Conservation (phyloP, 164 flowering plant genomes). For the Umbilicus rupestris region DNA sequence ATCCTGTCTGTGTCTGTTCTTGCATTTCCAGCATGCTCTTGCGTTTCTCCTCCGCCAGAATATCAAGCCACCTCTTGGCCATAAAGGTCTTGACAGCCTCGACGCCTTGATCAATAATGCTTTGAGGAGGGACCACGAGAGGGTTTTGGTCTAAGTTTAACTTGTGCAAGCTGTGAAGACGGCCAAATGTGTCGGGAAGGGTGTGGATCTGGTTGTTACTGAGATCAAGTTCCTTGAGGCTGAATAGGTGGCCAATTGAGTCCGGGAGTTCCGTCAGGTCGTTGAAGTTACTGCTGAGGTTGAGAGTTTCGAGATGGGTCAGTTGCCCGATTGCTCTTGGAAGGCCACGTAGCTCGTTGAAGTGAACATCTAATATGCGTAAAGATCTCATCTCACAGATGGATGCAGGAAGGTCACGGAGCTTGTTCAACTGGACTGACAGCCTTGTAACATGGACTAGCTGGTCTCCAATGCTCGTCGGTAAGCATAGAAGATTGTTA, state of each 20-base stretch:
- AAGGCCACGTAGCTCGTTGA: slow-evolving; percentile 79
- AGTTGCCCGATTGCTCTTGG: slow-evolving; percentile 64
- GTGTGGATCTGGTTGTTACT: slow-evolving; percentile 83
- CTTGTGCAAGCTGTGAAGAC: slow-evolving; percentile 54
- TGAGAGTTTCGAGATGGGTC: slow-evolving; percentile 58
- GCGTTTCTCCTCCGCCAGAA: slow-evolving; percentile 58
- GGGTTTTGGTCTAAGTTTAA: slow-evolving; percentile 87
- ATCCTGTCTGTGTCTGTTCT: slow-evolving; percentile 35
- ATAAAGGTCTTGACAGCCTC: slow-evolving; percentile 76
- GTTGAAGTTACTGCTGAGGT: slow-evolving; percentile 74
- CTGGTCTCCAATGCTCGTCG: slow-evolving; percentile 74
- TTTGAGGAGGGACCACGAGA: slow-evolving; percentile 56
- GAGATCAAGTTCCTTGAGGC: slow-evolving; percentile 76
- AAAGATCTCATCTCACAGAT: slow-evolving; percentile 78
- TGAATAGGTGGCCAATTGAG: slow-evolving; percentile 69
- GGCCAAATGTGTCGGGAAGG: slow-evolving; percentile 74
- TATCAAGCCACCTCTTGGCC: slow-evolving; percentile 71
- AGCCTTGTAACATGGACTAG: slow-evolving; percentile 55
- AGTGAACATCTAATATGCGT: slow-evolving; percentile 61
- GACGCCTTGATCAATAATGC: slow-evolving; percentile 55
- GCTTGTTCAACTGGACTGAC: slow-evolving; percentile 61
- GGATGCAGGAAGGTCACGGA: slow-evolving; percentile 73
- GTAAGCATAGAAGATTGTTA: slow-evolving; percentile 61
- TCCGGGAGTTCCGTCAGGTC: slow-evolving; percentile 77
- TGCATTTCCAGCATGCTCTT: slow-evolving; percentile 29